phyloP scores from a whole-genome alignment of 1,284 basidiomycete species.

The Trichosporon sp. region DNA sequence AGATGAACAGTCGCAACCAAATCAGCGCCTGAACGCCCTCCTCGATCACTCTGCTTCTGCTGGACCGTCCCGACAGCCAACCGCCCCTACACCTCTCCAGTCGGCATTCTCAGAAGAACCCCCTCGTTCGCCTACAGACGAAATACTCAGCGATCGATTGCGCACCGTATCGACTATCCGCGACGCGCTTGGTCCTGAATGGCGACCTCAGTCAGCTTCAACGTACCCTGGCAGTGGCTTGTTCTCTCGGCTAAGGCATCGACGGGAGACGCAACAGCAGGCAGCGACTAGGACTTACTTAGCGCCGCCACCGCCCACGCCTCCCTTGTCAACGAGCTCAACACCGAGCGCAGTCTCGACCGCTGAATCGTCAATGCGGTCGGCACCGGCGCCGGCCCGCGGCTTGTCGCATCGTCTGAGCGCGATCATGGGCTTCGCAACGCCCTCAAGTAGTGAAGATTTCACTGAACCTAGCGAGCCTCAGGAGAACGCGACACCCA shows the following conservation, averaged over 20 bases:
- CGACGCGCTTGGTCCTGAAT: constrained; percentile 34
- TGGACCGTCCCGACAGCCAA: neutral
- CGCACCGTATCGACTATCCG: constrained; percentile 41
- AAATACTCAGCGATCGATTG: constrained; percentile 40
- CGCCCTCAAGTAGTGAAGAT: constrained; percentile 23
- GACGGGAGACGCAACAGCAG: constrained; percentile 13
- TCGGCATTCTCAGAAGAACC: constrained; percentile 9
- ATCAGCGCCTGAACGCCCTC: neutral
- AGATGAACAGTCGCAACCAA: neutral
- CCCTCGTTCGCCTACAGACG: constrained; percentile 35
- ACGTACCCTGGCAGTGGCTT: constrained; percentile 4
- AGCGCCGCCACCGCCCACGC: constrained; percentile 18
- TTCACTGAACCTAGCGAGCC: constrained; percentile 1
- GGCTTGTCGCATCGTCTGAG: constrained; percentile 30
- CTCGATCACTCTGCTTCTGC: neutral
- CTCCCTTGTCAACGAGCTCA: constrained; percentile 13
- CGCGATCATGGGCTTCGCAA: constrained; percentile 34
- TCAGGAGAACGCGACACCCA: neutral
- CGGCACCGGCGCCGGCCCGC: neutral
- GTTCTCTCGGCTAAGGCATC: constrained; percentile 11
- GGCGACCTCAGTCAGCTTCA: constrained; percentile 12
- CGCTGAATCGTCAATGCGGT: neutral
- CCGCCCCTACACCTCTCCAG: neutral
- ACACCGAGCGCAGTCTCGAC: constrained; percentile 6
- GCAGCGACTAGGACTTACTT: constrained; percentile 12